Conservation (phyloP, 129 eudicot genomes). For the Lonicera japonica region DNA sequence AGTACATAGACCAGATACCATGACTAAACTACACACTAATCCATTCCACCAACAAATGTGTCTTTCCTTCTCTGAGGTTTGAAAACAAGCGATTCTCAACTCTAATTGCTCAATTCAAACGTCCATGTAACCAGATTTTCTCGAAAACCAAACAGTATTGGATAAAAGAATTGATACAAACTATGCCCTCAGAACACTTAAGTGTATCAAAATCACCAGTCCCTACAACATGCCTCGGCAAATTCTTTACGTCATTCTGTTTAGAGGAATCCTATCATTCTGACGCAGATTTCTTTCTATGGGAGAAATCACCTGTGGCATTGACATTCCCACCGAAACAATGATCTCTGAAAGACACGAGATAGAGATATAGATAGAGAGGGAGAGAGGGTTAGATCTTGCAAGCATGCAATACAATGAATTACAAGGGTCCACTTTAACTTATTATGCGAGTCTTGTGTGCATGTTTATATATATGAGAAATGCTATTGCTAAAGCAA, state of each 20-base stretch:
- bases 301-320: constrained; percentile 78
- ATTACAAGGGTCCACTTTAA: background rate
- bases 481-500: no score
- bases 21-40: no score
- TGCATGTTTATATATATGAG: background rate
- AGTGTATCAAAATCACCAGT: constrained; percentile 3
- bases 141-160: background rate
- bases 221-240: constrained; percentile 6
- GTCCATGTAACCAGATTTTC: background rate
- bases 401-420: background rate
- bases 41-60: no score
- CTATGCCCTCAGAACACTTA: background rate
- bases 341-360: constrained; percentile 82
- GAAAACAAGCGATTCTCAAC: no score
- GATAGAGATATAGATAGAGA: background rate
- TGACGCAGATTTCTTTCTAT: constrained; percentile 42
- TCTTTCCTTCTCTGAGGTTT: no score
- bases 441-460: background rate
- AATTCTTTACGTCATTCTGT: constrained; percentile 39
- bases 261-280: constrained; percentile 50
- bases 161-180: constrained; percentile 4
- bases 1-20: no score
- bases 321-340: constrained; percentile 93
- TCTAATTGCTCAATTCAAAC: no score
- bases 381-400: background rate